Evolutionary conservation across 1,139 yeast genomes (phyloP), one percentile per base, ranked within the genome.

Genomic region (Yamadazyma conglobata): DNA sequence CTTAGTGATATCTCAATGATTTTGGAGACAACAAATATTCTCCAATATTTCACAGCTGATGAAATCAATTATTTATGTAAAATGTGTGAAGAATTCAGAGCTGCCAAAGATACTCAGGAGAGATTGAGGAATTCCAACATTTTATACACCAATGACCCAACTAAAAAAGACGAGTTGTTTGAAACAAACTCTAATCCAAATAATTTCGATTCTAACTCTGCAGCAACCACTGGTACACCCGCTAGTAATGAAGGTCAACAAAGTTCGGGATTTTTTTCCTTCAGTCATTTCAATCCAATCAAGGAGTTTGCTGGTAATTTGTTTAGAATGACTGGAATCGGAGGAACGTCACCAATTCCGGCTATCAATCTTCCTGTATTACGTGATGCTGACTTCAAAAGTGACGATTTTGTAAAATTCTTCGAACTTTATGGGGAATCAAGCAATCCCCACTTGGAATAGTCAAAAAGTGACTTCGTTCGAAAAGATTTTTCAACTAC

Each of bases 21-120:
- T 37, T 65, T 64, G 29, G 56, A 58, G 22, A 70, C 70, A 2
- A 57, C 70, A 11, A 67, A 65, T 40, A 54, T 66, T 58, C 44
- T 68, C 34, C 67, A 64, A 34, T 65, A 56, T 37, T 60, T 67
- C 37, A 48, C 66, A 2, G 50, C 54, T 10, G 44, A 52, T 10
- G 74, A 67, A 34, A 48, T 68, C 18, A 55, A 59, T 24, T 60
- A 59, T 38, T 49, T 68, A 28, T 54, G 66, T 37, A 54, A 55
- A 32, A 48, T 68, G 31, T 61, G 68, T 38, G 69, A 63, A 28
- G 73, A 68, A 29, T 65, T 65, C 40, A 44, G 65, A 28, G 39
- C 47, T n/a, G 70, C 70, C 4, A 68, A 67, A 37, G 60, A 56
- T 21, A 56, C 53, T 30, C 65, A 56, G 35, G 46, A 46, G 16